Percentiles rank a stretch among this genome's conserved stretches.
These are phyloP conservation scores for Eragrostis nindensis DNA, from an alignment of 176 grass and related monocot genomes.

Conservation along the genomic window DNA sequence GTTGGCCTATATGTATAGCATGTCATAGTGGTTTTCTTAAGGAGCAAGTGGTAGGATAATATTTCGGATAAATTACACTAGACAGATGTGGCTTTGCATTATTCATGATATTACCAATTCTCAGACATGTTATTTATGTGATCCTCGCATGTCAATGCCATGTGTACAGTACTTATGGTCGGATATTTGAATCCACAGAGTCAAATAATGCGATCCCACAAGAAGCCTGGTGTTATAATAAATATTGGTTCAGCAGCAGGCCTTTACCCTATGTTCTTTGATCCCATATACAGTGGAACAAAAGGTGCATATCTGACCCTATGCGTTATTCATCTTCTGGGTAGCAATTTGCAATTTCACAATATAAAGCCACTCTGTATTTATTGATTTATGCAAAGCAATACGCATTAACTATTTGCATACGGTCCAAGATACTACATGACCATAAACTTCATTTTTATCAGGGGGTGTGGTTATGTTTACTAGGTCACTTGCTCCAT, in stretches of 20 bases:
- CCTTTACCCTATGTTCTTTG: constrained; percentile 71
- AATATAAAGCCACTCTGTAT: not conserved
- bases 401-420: constrained; percentile 13
- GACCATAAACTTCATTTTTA: constrained; percentile 37
- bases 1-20: not conserved
- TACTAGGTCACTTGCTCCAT: constrained; percentile 81
- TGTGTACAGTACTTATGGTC: constrained; percentile 26
- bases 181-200: constrained; percentile 53
- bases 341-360: not conserved
- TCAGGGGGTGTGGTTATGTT: constrained; percentile 94
- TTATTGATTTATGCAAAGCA: constrained; percentile 25
- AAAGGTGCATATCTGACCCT: constrained; percentile 66
- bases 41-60: constrained; percentile 14
- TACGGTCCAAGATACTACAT: constrained; percentile 19
- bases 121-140: constrained; percentile 10
- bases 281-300: constrained; percentile 83
- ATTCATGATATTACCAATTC: constrained; percentile 5
- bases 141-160: constrained; percentile 24
- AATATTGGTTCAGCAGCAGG: constrained; percentile 94
- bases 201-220: constrained; percentile 78
- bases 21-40: constrained; percentile 20
- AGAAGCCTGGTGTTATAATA: constrained; percentile 92
- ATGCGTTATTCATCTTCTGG: constrained; percentile 9
- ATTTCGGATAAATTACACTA: constrained; percentile 21
- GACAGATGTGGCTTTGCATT: not conserved